Percentiles rank a stretch among this genome's conserved stretches.
phyloP scores from a whole-genome alignment of 164 flowering plant genomes.

The Piper betle region DNA sequence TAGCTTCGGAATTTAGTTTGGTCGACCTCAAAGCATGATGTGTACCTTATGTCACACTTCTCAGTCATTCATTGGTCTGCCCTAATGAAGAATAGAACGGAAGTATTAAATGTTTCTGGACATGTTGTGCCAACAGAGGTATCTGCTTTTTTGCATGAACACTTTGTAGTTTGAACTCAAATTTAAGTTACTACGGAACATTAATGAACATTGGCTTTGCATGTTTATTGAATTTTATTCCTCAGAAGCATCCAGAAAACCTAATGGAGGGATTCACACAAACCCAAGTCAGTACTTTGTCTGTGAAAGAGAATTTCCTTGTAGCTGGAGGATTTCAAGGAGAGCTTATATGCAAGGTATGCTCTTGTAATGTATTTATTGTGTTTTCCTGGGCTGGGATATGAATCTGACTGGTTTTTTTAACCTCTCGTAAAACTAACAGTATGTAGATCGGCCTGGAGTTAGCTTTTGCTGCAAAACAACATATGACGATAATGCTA shows the following conservation, averaged over 20 bases:
- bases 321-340: slow-evolving; percentile 78
- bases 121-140: slow-evolving; percentile 63
- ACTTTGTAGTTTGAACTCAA: neutral
- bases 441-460: slow-evolving; percentile 78
- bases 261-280: slow-evolving; percentile 52
- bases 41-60: slow-evolving; percentile 46
- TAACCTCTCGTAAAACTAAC: slow-evolving; percentile 10
- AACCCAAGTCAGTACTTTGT: slow-evolving; percentile 58
- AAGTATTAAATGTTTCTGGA: slow-evolving; percentile 47
- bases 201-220: no score
- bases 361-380: neutral
- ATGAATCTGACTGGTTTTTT: neutral
- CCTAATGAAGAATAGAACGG: slow-evolving; percentile 25
- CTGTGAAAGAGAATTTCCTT: slow-evolving; percentile 48
- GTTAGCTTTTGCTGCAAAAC: slow-evolving; percentile 80
- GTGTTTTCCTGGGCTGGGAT: neutral
- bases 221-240: neutral
- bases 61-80: slow-evolving; percentile 58
- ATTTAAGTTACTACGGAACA: no score
- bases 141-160: slow-evolving; percentile 1
- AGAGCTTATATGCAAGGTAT: slow-evolving; percentile 86
- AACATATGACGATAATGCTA: slow-evolving; percentile 89
- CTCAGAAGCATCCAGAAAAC: slow-evolving; percentile 56
- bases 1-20: slow-evolving; percentile 63
- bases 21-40: slow-evolving; percentile 72